phyloP scores from a whole-genome alignment of 768 basidiomycete genomes.

The Austroboletus eburneus region DNA sequence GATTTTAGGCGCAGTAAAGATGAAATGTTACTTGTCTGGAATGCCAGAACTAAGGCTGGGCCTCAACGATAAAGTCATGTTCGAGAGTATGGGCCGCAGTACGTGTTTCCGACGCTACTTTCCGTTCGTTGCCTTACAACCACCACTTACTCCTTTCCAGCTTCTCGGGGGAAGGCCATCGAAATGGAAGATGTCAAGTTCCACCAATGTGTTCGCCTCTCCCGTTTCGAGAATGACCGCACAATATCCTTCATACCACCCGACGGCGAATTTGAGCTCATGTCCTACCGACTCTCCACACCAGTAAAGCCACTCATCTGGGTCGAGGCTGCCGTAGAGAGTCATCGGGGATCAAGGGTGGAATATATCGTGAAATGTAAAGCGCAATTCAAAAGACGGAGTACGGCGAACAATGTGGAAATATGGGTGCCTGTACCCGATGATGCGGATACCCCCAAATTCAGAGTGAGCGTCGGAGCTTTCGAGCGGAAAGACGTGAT shows the following conservation, averaged over 20 bases:
- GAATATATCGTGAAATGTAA: constrained; percentile 96
- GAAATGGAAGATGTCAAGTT: constrained; percentile 99
- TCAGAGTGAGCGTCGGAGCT: constrained; percentile 53
- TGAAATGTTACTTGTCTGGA: constrained; percentile 99
- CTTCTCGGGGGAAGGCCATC: constrained; percentile 87
- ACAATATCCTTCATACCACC: constrained; percentile 99
- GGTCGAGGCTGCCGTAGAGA: constrained; percentile 95
- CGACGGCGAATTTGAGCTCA: constrained; percentile 97
- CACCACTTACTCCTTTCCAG: background rate
- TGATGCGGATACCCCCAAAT: constrained; percentile 97
- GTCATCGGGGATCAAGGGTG: constrained; percentile 86
- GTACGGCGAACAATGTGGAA: constrained; percentile 97
- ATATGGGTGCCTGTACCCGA: constrained; percentile 99
- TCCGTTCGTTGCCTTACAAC: background rate
- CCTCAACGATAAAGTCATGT: constrained; percentile 99
- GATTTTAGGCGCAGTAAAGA: constrained; percentile 97
- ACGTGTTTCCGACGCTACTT: constrained; percentile 27
- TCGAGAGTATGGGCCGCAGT: constrained; percentile 95
- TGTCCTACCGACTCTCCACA: constrained; percentile 95
- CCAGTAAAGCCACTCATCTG: constrained; percentile 94
- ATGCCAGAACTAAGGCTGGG: constrained; percentile 97
- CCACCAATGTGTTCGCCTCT: constrained; percentile 97
- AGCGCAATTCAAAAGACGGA: constrained; percentile 96
- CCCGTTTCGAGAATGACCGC: constrained; percentile 97
- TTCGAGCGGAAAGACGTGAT: no score